Conservation (phyloP, 202 grass and related monocot species). For the Eragrostis tef region DNA sequence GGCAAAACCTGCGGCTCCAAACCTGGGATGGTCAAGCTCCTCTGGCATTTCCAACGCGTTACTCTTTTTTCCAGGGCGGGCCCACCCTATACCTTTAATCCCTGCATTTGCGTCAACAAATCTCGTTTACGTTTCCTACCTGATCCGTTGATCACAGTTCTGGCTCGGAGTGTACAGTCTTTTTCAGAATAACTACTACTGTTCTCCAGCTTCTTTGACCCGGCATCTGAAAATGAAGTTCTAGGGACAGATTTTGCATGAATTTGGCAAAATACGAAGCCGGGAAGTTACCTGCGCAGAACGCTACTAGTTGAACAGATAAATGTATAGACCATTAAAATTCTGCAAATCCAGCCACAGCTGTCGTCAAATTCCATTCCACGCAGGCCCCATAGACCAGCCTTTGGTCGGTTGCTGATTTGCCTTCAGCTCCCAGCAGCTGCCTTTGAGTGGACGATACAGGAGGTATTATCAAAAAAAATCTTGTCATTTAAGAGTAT, state of each 20-base stretch:
- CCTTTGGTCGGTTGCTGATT: neutral
- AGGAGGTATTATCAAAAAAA: no score
- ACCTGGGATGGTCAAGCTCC: constrained; percentile 9
- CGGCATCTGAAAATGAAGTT: neutral
- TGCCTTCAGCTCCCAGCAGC: neutral
- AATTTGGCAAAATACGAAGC: neutral
- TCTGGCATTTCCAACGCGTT: constrained; percentile 33
- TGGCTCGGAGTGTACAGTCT: neutral
- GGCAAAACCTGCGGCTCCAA: neutral
- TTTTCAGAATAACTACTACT: constrained; percentile 18
- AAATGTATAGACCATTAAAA: neutral
- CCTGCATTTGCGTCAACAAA: constrained; percentile 27
- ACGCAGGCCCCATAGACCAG: neutral
- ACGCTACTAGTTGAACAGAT: no score
- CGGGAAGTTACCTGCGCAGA: neutral
- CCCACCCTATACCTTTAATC: neutral
- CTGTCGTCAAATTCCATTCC: constrained; percentile 20
- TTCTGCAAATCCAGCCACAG: neutral
- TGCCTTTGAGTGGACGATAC: neutral
- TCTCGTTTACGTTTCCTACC: constrained; percentile 39
- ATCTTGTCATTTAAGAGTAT: no score
- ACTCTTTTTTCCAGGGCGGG: neutral
- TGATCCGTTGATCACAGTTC: constrained; percentile 22
- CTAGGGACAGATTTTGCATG: neutral
- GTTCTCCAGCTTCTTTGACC: constrained; percentile 37